phyloP scores from a whole-genome alignment of 2,329 filamentous ascomycete species.

The Juglanconis sp. region DNA sequence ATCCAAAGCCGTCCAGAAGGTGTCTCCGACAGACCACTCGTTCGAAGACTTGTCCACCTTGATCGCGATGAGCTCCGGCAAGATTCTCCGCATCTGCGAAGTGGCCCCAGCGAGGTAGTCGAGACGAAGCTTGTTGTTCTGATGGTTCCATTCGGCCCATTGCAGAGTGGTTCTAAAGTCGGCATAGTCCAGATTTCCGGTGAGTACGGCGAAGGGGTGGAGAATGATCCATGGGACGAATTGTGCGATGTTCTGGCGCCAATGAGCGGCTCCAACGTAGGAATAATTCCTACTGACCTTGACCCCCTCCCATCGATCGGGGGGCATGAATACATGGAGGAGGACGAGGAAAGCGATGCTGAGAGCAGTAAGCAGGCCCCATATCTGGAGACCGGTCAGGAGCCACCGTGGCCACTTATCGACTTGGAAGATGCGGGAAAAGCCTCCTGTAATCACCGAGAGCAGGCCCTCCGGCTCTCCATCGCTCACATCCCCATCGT shows the following conservation, averaged over 20 bases:
- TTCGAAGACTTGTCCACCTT: conserved; percentile 36
- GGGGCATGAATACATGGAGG: conserved; percentile 4
- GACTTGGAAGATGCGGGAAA: neutral
- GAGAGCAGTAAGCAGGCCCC: conserved; percentile 2
- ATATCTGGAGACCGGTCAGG: neutral
- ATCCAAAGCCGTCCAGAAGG: conserved; percentile 64
- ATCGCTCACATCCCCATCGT: neutral
- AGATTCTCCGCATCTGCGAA: conserved; percentile 25
- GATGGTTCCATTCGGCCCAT: conserved; percentile 22
- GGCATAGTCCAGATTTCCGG: conserved; percentile 12
- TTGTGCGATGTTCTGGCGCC: conserved; percentile 15
- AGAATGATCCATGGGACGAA: conserved; percentile 14
- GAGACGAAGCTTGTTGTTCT: conserved; percentile 22
- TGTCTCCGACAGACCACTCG: conserved; percentile 43
- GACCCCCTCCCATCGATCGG: conserved; percentile 10
- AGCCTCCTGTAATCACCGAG: neutral
- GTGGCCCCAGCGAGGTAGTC: conserved; percentile 1
- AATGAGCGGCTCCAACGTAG: neutral
- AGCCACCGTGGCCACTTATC: conserved; percentile 3
- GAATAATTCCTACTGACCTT: conserved; percentile 1
- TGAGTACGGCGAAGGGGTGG: conserved; percentile 14
- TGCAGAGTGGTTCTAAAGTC: conserved; percentile 10
- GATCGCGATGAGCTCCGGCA: conserved; percentile 58
- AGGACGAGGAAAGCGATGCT: conserved; percentile 5
- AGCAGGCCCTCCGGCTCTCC: neutral